phyloP scores from a whole-genome alignment of 2,329 filamentous ascomycete species.

The Pseudogymnoascus sp. region DNA sequence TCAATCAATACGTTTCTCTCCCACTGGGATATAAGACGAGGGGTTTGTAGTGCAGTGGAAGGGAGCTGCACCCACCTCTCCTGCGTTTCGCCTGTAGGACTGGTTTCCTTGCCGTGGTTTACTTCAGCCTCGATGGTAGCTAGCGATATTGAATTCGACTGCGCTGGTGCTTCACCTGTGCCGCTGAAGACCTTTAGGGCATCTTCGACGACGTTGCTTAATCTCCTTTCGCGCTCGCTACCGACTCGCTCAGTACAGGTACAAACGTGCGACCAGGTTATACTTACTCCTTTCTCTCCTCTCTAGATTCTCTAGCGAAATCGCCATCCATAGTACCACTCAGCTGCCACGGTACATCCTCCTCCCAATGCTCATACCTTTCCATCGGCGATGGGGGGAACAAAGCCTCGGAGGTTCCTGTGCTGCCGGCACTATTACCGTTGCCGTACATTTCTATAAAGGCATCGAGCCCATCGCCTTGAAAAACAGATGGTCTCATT shows the following conservation, averaged over 20 bases:
- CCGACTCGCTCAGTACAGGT: not conserved
- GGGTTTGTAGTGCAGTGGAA: not conserved
- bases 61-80: not conserved
- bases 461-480: not conserved
- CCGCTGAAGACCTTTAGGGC: not conserved
- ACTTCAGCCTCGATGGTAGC: not conserved
- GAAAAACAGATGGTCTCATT: not conserved
- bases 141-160: not conserved
- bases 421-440: not conserved
- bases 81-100: not conserved
- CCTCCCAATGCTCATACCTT: not conserved
- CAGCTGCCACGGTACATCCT: not conserved
- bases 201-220: not conserved
- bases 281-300: not conserved
- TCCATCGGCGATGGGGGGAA: not conserved
- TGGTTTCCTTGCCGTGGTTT: not conserved
- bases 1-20: not conserved
- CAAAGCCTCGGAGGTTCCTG: not conserved
- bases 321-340: not conserved
- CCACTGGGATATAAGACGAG: not conserved
- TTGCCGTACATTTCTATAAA: not conserved
- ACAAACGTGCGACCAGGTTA: not conserved
- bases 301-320: not conserved
- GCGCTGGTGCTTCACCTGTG: not conserved
- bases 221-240: not conserved